Conservation (phyloP, 257 asterid species). For the Cordia subcordata region DNA sequence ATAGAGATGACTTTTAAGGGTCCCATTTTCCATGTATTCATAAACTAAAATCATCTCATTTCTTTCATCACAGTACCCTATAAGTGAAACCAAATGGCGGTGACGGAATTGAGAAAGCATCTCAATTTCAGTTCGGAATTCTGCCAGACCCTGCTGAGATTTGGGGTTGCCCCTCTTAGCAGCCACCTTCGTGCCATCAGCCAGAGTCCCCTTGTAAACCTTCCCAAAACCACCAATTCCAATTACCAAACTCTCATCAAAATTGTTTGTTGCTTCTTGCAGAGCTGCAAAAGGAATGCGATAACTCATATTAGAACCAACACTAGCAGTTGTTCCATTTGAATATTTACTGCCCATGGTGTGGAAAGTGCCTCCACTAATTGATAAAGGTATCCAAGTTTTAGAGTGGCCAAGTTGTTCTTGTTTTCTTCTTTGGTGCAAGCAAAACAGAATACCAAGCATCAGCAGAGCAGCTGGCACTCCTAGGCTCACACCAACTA, state of each 20-base stretch:
- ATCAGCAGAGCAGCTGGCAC: conserved; percentile 22
- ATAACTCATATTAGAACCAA: conserved; percentile 60
- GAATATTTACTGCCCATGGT: conserved; percentile 85
- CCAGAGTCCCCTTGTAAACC: conserved; percentile 65
- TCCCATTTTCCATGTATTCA: conserved; percentile 83
- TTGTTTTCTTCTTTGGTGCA: conserved; percentile 37
- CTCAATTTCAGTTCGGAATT: conserved; percentile 79
- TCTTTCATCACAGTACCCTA: conserved; percentile 78
- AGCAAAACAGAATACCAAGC: conserved; percentile 29
- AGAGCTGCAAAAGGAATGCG: conserved; percentile 72
- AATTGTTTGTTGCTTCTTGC: conserved; percentile 63
- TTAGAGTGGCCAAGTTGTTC: conserved; percentile 48
- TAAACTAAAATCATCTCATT: conserved; percentile 76
- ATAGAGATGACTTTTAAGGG: conserved; percentile 67
- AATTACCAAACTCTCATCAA: conserved; percentile 67
- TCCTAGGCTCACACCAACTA: conserved; percentile 62
- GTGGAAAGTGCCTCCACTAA: conserved; percentile 56
- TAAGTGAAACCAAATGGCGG: conserved; percentile 73
- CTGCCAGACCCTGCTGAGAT: conserved; percentile 75
- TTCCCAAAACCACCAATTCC: conserved; percentile 91
- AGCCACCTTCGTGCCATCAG: conserved; percentile 66
- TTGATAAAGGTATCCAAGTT: conserved; percentile 69
- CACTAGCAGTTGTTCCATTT: conserved; percentile 64
- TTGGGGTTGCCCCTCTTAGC: conserved; percentile 76
- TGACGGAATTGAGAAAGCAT: conserved; percentile 86